Evolutionary conservation across 148 eudicot genomes (phyloP).

Genomic region (Talinum fruticosum): DNA sequence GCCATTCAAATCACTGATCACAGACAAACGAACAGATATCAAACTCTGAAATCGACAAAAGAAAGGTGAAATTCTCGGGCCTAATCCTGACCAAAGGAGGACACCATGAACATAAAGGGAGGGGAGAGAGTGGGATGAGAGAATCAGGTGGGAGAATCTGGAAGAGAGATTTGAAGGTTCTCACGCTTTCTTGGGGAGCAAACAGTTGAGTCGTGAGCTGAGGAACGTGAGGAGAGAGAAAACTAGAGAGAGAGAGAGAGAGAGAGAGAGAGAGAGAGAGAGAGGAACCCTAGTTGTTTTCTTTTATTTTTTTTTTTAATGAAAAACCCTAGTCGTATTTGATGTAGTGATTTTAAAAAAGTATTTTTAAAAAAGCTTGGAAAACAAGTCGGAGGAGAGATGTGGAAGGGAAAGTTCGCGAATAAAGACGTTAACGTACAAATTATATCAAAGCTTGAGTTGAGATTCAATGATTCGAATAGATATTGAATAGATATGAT

Average conservation of each 20-base stretch:
- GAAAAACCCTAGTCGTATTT: too few species aligned
- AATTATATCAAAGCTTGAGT: too few species aligned
- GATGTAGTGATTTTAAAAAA: too few species aligned
- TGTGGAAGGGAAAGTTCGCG: too few species aligned
- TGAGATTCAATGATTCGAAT: too few species aligned
- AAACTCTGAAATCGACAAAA: background rate
- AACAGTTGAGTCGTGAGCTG: background rate
- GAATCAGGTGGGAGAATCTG: too few species aligned
- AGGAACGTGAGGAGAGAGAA: background rate
- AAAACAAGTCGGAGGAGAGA: too few species aligned
- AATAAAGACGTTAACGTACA: too few species aligned
- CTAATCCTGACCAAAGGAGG: background rate
- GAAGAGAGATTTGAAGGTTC: background rate
- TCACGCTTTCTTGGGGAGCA: conserved; percentile 4
- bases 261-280: background rate
- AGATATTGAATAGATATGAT: too few species aligned
- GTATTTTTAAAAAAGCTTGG: too few species aligned
- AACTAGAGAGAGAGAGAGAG: background rate
- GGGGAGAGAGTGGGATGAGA: too few species aligned
- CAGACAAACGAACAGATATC: background rate
- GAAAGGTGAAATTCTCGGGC: background rate
- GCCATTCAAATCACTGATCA: conserved; percentile 7
- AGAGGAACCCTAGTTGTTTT: conserved; percentile 5
- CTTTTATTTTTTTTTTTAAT: too few species aligned
- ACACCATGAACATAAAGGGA: background rate